Conservation (phyloP, 2,329 filamentous ascomycete genomes). For the Scedosporium aurantiacum region DNA sequence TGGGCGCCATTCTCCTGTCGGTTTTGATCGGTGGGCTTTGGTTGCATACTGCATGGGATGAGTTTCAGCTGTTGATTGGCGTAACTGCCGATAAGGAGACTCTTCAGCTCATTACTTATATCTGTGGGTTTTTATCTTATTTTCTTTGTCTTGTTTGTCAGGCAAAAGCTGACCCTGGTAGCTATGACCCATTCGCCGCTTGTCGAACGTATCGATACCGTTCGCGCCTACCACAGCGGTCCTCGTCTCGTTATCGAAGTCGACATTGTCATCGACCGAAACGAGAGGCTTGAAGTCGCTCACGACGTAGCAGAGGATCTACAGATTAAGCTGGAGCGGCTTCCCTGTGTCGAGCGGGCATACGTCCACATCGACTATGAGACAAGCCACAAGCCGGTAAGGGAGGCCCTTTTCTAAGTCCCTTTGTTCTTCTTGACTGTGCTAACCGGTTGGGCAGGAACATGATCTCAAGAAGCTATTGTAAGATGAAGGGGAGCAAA, state of each 20-base stretch:
- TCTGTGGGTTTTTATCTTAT: conserved; percentile 23
- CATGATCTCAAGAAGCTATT: conserved; percentile 55
- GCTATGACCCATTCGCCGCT: conserved; percentile 81
- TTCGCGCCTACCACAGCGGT: conserved; percentile 85
- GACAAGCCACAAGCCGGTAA: conserved; percentile 77
- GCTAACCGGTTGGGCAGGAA: conserved; percentile 26
- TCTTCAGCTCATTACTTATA: conserved; percentile 91
- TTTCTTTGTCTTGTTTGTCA: not conserved
- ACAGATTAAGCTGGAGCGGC: conserved; percentile 84
- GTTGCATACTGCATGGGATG: conserved; percentile 73
- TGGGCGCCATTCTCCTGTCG: conserved; percentile 78
- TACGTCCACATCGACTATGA: conserved; percentile 98
- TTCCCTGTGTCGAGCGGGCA: conserved; percentile 84
- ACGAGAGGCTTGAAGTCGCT: conserved; percentile 60
- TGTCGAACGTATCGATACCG: conserved; percentile 85
- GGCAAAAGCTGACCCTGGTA: conserved; percentile 11
- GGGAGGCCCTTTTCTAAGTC: not conserved
- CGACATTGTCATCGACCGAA: conserved; percentile 84
- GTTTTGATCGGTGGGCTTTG: conserved; percentile 68
- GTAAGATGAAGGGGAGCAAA: conserved; percentile 16
- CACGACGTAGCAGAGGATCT: conserved; percentile 92
- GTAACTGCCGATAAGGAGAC: conserved; percentile 75
- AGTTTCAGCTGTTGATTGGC: conserved; percentile 86
- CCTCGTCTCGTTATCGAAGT: conserved; percentile 87
- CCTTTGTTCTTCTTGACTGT: not conserved